These are phyloP conservation scores for Dioscorea dumetorum DNA, from an alignment of 106 monocot species.

Conservation along the genomic window DNA sequence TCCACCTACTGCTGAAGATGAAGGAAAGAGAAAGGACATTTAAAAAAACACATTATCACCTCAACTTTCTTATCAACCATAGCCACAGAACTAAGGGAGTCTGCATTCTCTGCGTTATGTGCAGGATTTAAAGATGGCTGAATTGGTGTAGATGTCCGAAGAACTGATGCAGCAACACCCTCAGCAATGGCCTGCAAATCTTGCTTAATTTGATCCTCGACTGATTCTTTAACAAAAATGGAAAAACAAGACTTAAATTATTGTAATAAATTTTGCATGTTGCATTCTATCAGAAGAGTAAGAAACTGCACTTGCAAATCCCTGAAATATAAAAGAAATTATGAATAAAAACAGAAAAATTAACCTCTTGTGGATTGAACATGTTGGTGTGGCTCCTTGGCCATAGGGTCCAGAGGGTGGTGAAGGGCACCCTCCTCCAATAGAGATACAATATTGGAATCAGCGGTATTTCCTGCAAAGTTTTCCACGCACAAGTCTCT, in stretches of 20 bases:
- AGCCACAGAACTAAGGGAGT: conserved; percentile 4
- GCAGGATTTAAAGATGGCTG: too few relatives aligned
- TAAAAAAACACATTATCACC: conserved; percentile 21
- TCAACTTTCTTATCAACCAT: conserved; percentile 17
- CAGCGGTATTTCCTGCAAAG: conserved; percentile 3
- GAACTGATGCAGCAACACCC: conserved; percentile 18
- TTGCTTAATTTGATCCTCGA: conserved; percentile 23
- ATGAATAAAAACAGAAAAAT: neutral
- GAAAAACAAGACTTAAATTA: neutral
- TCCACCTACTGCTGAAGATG: neutral
- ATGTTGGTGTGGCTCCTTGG: conserved; percentile 16
- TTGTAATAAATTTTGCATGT: neutral
- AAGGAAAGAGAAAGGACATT: neutral
- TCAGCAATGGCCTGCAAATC: conserved; percentile 31
- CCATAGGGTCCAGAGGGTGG: conserved; percentile 3
- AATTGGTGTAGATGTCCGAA: conserved; percentile 17
- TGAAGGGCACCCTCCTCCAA: conserved; percentile 34
- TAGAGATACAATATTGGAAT: conserved; percentile 18
- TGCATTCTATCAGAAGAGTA: too few relatives aligned
- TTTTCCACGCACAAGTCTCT: conserved; percentile 23
- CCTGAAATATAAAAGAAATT: too few relatives aligned
- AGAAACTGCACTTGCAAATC: too few relatives aligned
- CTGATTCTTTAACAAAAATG: conserved; percentile 8
- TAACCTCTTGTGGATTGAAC: conserved; percentile 27
- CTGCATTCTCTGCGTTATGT: neutral